Base-by-base conservation (phyloP, 305 asterid species). In the Stenogyne calaminthoides region DNA sequence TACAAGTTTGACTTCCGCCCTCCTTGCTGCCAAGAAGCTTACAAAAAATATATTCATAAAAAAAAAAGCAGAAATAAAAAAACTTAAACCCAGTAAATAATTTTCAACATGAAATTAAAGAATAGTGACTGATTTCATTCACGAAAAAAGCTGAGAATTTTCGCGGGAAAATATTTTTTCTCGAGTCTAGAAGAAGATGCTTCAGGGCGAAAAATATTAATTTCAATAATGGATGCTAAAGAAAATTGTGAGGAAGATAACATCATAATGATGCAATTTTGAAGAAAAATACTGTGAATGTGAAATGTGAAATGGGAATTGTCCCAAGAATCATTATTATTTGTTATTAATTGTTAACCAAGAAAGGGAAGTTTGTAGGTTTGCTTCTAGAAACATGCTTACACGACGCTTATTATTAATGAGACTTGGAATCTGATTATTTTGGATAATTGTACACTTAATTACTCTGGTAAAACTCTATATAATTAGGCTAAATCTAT, bases 1-100 rank as follows among this genome's bases (percentile, higher is more conserved):
- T 12, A 49, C 70, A 55, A 39, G 59, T 74, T 84, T 86, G 89
- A 89, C 93, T 82, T 81, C 47, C 18, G 16, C 69, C 69, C 79
- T 78, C 54, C 69, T 70, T 46, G 77, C 70, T 73, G 78, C 80
- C 34, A 72, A 80, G 82, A 76, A 76, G 69, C 76, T 70, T 80
- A 77, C 84, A 37, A 73, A 67, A 68, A 51, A 12, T 63, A 64
- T 42, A 19, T 34, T 68, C 46, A 49, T n/a, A 67, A 59, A 49
- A 19, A 36, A 56, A 12, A 7, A 0, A 1, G 10, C 6, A 62
- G 22, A 1, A 8, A 12, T 27, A 19, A 65, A 47, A 8, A 11
- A 57, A 74, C 36, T 52, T 25, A 57, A 14, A 57, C 64, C 10
- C 44, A 25, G 44, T 51, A 36, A 15, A 40, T 55, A 10, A 56